These are phyloP conservation scores for Medicago ruthenica DNA, from an alignment of 306 rosid genomes.

Conservation along the genomic window DNA sequence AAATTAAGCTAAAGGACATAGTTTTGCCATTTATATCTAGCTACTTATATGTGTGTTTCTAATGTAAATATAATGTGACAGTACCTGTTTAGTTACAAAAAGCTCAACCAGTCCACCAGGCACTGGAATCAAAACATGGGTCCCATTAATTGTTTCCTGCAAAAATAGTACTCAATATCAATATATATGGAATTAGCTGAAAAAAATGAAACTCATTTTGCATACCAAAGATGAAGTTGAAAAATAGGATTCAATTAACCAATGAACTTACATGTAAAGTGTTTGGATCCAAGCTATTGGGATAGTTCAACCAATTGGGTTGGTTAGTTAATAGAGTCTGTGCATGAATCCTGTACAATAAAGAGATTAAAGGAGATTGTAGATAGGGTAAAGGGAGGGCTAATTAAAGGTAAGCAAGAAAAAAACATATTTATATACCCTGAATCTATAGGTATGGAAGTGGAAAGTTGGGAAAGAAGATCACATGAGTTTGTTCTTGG, in stretches of 20 bases:
- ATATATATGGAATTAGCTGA: neutral
- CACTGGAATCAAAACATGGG: conserved; percentile 76
- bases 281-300: conserved; percentile 52
- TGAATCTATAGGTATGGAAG: conserved; percentile 67
- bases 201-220: neutral
- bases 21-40: too few relatives aligned
- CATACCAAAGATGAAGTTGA: neutral
- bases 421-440: conserved; percentile 58
- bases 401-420: neutral
- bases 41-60: neutral
- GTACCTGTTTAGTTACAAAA: conserved; percentile 74
- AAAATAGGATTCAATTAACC: neutral
- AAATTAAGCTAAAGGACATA: too few relatives aligned
- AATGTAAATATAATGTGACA: neutral
- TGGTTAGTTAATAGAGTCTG: conserved; percentile 75
- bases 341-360: conserved; percentile 66
- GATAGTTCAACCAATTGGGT: conserved; percentile 73
- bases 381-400: neutral
- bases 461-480: conserved; percentile 69
- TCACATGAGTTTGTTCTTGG: conserved; percentile 65
- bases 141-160: conserved; percentile 74
- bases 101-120: conserved; percentile 82
- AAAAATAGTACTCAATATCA: conserved; percentile 19
- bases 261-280: conserved; percentile 55
- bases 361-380: neutral